Evolutionary conservation across 1,284 basidiomycete genomes (phyloP), one percentile per base, ranked within the genome.

Genomic region (Apiotrichum gracile): DNA sequence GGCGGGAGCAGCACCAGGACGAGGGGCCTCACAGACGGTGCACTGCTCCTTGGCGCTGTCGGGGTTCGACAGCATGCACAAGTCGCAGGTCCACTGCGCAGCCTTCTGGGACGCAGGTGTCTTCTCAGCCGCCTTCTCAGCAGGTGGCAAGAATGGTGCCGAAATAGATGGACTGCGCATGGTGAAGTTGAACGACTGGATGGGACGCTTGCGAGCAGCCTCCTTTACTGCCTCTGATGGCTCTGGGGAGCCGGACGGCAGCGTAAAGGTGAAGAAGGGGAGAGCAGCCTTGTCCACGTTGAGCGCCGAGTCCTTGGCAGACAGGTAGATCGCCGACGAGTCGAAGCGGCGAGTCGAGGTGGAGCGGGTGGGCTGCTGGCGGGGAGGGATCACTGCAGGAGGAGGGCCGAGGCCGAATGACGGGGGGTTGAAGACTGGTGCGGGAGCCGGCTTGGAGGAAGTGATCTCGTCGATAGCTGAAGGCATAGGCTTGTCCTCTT

Each of bases 21-120:
- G 67, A 0, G 77, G 76, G 2, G 75, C 59, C 38, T 82, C 81
- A 52, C 83, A 85, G 24, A 80, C 57, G 0, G 70, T 74, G 61
- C 83, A 85, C 62, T 82, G 80, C 27, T 66, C 64, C 37, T 63
- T 74, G 5, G 76, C 78, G 13, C 64, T 67, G 10, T 67, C 73
- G 5, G 77, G 69, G 58, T 82, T 83, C 42, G 74, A 68, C 25
- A 82, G 60, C 68, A 72, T 74, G 52, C 82, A 84, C 17, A 65
- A 48, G 3, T 65, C 66, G 60, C 82, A 83, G 12, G 56, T 75
- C 82, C 81, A 83, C 19, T 58, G n/a, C 37, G 37, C 37, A 6
- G 37, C 3, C 37, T 38, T 38, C 19, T 7, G 17, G n/a, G n/a
- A n/a, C 37, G 37, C 37, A 6, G 37, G n/a, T 19, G 19, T 38